Percentiles rank a stretch among this genome's conserved stretches.
Evolutionary conservation across 1,139 yeast genomes (phyloP).

Genomic region (Entelexis sorbosivorans): DNA sequence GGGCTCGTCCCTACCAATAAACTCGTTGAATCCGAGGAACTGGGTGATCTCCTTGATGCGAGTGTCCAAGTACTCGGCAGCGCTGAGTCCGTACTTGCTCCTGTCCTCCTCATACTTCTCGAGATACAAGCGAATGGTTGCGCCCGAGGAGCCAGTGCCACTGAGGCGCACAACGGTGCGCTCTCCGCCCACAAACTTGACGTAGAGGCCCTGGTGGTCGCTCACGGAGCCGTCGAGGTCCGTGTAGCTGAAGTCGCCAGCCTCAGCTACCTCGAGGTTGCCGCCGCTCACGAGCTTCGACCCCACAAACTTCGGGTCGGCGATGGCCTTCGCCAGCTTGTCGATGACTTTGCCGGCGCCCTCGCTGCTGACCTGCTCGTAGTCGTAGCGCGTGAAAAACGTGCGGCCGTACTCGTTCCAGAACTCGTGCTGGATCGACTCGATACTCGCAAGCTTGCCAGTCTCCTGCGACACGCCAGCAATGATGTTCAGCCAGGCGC

Average conservation of each 20-base stretch:
- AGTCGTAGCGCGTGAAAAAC: conserved; percentile 94
- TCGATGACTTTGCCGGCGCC: conserved; percentile 65
- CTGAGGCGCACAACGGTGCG: conserved; percentile 85
- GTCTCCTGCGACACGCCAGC: conserved; percentile 57
- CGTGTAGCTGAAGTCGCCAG: conserved; percentile 84
- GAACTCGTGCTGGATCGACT: conserved; percentile 69
- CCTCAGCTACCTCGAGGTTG: conserved; percentile 50
- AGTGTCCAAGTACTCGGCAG: conserved; percentile 56
- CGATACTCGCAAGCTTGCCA: conserved; percentile 51
- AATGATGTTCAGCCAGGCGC: conserved; percentile 92
- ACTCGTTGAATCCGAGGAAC: conserved; percentile 61
- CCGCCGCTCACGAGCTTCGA: conserved; percentile 30
- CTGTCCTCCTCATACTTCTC: conserved; percentile 66
- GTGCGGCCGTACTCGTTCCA: conserved; percentile 94
- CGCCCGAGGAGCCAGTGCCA: conserved; percentile 97
- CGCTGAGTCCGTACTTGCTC: conserved; percentile 40
- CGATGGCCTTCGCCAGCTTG: conserved; percentile 42
- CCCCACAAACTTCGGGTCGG: conserved; percentile 39
- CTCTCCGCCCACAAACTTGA: conserved; percentile 71
- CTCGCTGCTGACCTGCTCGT: conserved; percentile 65
- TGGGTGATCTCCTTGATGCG: conserved; percentile 55
- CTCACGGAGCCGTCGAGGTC: conserved; percentile 92
- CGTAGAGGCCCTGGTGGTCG: conserved; percentile 79
- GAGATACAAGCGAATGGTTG: conserved; percentile 85
- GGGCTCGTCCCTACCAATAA: conserved; percentile 74